These are phyloP conservation scores for Irpex rosettiformis DNA, from an alignment of 1,284 basidiomycete genomes.

Conservation along the genomic window DNA sequence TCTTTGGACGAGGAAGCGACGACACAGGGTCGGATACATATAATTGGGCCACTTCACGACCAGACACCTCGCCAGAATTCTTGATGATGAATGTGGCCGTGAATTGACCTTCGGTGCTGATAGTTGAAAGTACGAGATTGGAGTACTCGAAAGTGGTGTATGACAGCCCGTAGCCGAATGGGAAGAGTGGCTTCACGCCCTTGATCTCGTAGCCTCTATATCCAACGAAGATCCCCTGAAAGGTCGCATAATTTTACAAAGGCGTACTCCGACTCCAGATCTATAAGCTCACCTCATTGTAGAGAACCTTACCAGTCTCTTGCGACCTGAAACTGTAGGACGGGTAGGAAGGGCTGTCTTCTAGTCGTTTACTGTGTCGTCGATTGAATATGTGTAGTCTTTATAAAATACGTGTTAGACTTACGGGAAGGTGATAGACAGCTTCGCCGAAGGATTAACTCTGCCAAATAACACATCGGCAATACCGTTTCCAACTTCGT, in stretches of 20 bases:
- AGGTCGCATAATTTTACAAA: too few relatives aligned
- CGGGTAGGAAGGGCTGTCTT: constrained; percentile 63
- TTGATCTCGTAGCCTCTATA: constrained; percentile 71
- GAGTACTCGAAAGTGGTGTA: constrained; percentile 71
- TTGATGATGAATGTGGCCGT: constrained; percentile 47
- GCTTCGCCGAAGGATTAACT: constrained; percentile 71
- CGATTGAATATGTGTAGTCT: background rate
- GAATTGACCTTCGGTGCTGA: constrained; percentile 39
- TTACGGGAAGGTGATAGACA: constrained; percentile 69
- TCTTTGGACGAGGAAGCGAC: constrained; percentile 45
- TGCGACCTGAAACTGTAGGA: constrained; percentile 49
- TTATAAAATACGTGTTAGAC: background rate
- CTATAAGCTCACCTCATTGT: constrained; percentile 63
- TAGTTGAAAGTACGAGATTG: constrained; percentile 47
- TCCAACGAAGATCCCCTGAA: constrained; percentile 38
- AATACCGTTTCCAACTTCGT: constrained; percentile 73
- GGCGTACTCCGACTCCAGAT: too few relatives aligned
- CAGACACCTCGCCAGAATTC: constrained; percentile 48
- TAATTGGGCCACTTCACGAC: constrained; percentile 56
- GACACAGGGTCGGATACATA: constrained; percentile 48
- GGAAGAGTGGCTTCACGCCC: constrained; percentile 61
- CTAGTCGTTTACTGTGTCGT: constrained; percentile 38
- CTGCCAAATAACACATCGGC: constrained; percentile 75
- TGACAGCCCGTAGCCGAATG: constrained; percentile 79
- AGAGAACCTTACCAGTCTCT: constrained; percentile 57